Conservation (phyloP, 129 eudicot genomes). For the Lonicera japonica region DNA sequence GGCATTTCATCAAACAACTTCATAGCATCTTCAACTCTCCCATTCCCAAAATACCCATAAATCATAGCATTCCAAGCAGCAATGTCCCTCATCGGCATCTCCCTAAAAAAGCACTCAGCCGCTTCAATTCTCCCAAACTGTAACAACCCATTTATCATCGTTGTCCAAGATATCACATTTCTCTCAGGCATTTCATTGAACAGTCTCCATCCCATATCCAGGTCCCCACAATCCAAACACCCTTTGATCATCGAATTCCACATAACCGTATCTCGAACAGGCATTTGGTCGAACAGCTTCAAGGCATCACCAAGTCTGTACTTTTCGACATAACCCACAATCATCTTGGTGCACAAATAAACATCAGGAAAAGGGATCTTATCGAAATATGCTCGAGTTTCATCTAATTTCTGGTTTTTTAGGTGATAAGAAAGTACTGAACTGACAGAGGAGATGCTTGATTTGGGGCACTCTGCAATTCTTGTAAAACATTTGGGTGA, state of each 20-base stretch:
- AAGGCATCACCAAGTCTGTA: constrained; percentile 50
- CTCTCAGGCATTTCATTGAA: constrained; percentile 61
- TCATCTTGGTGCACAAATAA: constrained; percentile 48
- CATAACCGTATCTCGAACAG: constrained; percentile 41
- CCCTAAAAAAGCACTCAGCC: constrained; percentile 47
- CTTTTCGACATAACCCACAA: constrained; percentile 26
- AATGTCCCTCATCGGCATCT: constrained; percentile 64
- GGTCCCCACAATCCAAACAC: constrained; percentile 54
- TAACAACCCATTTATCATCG: constrained; percentile 55
- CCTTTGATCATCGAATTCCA: constrained; percentile 85
- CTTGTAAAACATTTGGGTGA: constrained; percentile 11
- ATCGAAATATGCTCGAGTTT: constrained; percentile 12
- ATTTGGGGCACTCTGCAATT: constrained; percentile 6
- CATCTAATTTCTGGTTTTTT: constrained; percentile 26
- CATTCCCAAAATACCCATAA: constrained; percentile 49
- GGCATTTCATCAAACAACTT: constrained; percentile 60
- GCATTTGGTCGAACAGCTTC: constrained; percentile 63
- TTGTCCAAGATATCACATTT: constrained; percentile 73
- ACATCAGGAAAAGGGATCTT: constrained; percentile 38
- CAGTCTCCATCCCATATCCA: constrained; percentile 42
- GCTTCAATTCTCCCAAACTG: constrained; percentile 30
- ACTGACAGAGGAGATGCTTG: constrained; percentile 3
- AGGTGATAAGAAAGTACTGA: constrained; percentile 22
- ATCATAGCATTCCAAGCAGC: constrained; percentile 82
- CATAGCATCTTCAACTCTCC: constrained; percentile 54